phyloP scores from a whole-genome alignment of 2,329 filamentous ascomycete species.

The Cytospora paraplurivora region DNA sequence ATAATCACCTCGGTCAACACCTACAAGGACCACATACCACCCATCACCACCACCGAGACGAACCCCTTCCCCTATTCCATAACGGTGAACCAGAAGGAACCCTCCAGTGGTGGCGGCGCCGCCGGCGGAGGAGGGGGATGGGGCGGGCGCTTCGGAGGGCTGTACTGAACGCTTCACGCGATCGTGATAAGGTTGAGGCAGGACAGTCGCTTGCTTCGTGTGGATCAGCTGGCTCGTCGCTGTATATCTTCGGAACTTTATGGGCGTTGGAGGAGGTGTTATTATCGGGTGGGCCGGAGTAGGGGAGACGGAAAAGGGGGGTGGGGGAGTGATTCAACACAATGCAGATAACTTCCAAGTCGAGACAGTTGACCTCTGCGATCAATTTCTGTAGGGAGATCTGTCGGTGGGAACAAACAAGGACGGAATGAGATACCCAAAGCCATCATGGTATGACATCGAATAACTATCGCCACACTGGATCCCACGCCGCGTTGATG shows the following conservation, averaged over 20 bases:
- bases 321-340: background rate
- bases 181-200: background rate
- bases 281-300: too few relatives aligned
- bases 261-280: background rate
- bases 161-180: constrained; percentile 15
- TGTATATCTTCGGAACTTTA: background rate
- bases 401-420: background rate
- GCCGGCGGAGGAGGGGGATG: constrained; percentile 15
- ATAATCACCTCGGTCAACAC: constrained; percentile 84
- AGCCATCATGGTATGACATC: background rate
- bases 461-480: background rate
- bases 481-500: background rate
- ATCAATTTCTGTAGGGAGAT: background rate
- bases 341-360: background rate
- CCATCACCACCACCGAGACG: constrained; percentile 86
- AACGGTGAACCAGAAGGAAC: constrained; percentile 76
- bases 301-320: background rate
- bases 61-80: constrained; percentile 98
- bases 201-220: background rate
- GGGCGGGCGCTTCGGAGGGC: constrained; percentile 21
- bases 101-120: constrained; percentile 4
- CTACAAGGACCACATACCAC: constrained; percentile 94
- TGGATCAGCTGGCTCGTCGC: background rate
- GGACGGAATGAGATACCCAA: background rate
- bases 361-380: background rate